Percentiles rank a stretch among this genome's conserved stretches.
Conservation (phyloP, 1,284 basidiomycete species). For the Peniophora sp. region DNA sequence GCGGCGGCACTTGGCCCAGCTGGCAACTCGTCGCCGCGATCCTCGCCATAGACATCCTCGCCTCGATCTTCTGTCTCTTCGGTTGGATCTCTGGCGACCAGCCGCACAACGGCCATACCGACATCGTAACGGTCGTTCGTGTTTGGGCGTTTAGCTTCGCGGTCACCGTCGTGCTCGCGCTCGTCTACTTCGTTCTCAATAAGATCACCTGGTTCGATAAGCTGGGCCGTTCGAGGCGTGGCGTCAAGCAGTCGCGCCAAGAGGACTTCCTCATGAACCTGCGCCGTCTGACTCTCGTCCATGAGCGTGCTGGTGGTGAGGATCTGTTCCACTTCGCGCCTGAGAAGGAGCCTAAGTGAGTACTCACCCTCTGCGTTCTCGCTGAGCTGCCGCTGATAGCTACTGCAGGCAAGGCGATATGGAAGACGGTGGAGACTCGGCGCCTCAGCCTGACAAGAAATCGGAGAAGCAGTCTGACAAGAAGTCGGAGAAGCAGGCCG, state of each 20-base stretch:
- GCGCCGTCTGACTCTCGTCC: slow-evolving; percentile 39
- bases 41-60: slow-evolving; percentile 39
- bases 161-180: slow-evolving; percentile 35
- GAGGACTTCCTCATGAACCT: slow-evolving; percentile 42
- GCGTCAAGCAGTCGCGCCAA: slow-evolving; percentile 32
- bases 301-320: slow-evolving; percentile 21
- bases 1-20: slow-evolving; percentile 11
- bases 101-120: slow-evolving; percentile 31
- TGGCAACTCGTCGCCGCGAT: slow-evolving; percentile 30
- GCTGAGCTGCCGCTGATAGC: too few species aligned
- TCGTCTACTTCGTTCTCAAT: slow-evolving; percentile 24
- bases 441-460: too few species aligned
- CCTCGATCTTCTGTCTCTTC: slow-evolving; percentile 39
- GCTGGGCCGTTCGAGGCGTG: slow-evolving; percentile 28
- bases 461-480: too few species aligned
- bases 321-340: slow-evolving; percentile 13
- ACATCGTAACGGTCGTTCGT: slow-evolving; percentile 43
- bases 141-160: slow-evolving; percentile 43
- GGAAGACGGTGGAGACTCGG: too few species aligned
- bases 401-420: too few species aligned
- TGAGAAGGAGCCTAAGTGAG: background rate
- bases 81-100: slow-evolving; percentile 43
- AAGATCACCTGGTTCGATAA: slow-evolving; percentile 30
- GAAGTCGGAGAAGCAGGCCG: too few species aligned
- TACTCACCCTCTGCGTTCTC: too few species aligned